Base-by-base conservation (phyloP, 1,139 yeast genomes). In the Yamadazyma sp. region DNA sequence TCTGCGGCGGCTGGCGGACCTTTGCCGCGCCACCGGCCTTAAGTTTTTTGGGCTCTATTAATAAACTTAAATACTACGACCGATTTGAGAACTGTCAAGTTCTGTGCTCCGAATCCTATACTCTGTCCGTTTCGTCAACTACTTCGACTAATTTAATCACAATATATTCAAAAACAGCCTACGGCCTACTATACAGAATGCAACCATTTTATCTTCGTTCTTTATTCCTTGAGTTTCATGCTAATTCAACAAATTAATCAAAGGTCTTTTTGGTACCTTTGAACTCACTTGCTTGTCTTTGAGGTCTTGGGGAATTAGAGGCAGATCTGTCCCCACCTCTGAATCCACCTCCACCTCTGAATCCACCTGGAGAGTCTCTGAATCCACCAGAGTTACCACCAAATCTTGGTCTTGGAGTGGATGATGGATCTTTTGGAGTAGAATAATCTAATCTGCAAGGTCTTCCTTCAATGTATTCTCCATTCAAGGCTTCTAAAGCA, bases 391-490 rank as follows among this genome's bases (percentile, higher is more conserved):
- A 48, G 30, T 50, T 49, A 33, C 63, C 62, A 45, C 69, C 69
- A 45, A 66, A 61, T 39, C 79, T 70, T 43, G 78, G 75, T 43
- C 72, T 48, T 72, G 69, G 66, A 45, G 62, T 60, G 16, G 57
- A 59, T 58, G 54, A 77, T 53, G 58, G 62, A 58, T 82, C 88
- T 70, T 87, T 87, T 64, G 98, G 98, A 47, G 96, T 80, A 38
- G 97, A 87, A 78, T 64, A 92, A 71, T 92, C 98, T 54, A 92
- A 77, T 77, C 98, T 87, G 56, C 94, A 86, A 48, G 96, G 81
- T 75, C 98, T 86, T 54, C 95, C 96, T 54, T 82, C 91, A 56
- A 92, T 76, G 72, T 82, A 79, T 66, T 83, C 84, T 62, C 98
- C 98, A 64, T 87, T 87, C 67, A 91, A 70, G 44, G 86, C 91